phyloP scores from a whole-genome alignment of 202 grass and related monocot genomes.

The Digitaria exilis region DNA sequence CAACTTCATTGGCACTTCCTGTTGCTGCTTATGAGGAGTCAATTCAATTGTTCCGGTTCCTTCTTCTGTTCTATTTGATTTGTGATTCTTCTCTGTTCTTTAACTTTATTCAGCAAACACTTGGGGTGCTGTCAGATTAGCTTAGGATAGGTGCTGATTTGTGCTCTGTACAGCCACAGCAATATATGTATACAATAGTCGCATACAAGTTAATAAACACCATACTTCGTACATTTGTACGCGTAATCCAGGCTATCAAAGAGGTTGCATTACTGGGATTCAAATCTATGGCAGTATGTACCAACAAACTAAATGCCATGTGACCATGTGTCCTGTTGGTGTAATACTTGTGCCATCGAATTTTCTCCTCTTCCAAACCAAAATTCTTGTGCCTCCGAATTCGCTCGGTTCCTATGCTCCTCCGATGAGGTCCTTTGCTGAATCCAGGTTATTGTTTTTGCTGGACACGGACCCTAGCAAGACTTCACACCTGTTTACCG shows the following conservation, averaged over 20 bases:
- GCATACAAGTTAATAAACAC: not conserved
- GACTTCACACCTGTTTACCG: too few species aligned
- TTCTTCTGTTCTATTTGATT: not conserved
- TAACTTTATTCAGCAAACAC: not conserved
- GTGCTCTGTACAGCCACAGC: not conserved
- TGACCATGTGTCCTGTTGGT: too few species aligned
- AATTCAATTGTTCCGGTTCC: not conserved
- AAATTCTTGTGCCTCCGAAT: too few species aligned
- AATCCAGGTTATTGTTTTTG: not conserved
- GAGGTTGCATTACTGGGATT: not conserved
- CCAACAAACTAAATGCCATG: not conserved
- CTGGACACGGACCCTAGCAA: too few species aligned
- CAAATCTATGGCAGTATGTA: not conserved
- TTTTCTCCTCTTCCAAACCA: too few species aligned
- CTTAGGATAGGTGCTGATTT: not conserved
- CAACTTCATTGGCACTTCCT: constrained; percentile 57
- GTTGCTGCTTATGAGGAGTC: constrained; percentile 37
- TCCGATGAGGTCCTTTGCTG: too few species aligned
- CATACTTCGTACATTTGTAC: not conserved
- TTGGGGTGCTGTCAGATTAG: not conserved
- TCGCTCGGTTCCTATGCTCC: too few species aligned
- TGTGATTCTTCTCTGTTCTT: constrained; percentile 11
- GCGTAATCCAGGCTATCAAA: not conserved
- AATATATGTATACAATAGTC: not conserved
- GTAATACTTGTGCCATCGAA: too few species aligned